These are phyloP conservation scores for Cokeromyces recurvatus DNA, from an alignment of 371 early-diverging fungal genomes.

Conservation along the genomic window DNA sequence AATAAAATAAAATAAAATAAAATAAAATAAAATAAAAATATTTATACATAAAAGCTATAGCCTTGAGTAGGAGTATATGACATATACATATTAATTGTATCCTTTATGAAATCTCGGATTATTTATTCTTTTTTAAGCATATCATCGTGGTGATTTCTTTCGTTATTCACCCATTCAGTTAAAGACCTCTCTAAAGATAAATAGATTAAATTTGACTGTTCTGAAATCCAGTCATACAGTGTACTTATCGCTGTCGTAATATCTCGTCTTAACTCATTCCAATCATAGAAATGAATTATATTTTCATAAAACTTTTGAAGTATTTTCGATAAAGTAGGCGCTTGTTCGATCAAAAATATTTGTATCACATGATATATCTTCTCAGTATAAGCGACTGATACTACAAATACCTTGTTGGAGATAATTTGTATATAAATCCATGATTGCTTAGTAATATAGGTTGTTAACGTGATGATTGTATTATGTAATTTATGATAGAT, in stretches of 20 bases:
- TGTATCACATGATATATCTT: neutral
- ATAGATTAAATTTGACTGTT: constrained; percentile 4
- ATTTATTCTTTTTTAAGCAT: too few species aligned
- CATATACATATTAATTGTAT: too few species aligned
- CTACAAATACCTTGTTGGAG: too few species aligned
- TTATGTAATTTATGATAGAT: neutral
- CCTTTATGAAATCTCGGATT: too few species aligned
- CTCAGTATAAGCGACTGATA: neutral
- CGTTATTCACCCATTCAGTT: constrained; percentile 11
- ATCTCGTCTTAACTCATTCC: constrained; percentile 1
- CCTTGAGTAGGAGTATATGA: too few species aligned
- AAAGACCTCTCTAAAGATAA: constrained; percentile 17
- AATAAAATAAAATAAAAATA: too few species aligned
- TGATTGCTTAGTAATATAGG: too few species aligned
- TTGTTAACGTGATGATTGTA: neutral
- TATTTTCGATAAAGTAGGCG: constrained; percentile 7
- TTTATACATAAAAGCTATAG: too few species aligned
- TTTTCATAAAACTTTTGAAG: constrained; percentile 1
- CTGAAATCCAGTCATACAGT: constrained; percentile 7
- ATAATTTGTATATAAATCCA: too few species aligned
- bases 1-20: too few species aligned
- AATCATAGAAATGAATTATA: constrained; percentile 1
- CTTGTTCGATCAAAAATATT: constrained; percentile 13
- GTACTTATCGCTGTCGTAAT: neutral
- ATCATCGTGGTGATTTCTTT: too few species aligned